Evolutionary conservation across 148 eudicot species (phyloP).

Genomic region (Salicornia ramosissima): DNA sequence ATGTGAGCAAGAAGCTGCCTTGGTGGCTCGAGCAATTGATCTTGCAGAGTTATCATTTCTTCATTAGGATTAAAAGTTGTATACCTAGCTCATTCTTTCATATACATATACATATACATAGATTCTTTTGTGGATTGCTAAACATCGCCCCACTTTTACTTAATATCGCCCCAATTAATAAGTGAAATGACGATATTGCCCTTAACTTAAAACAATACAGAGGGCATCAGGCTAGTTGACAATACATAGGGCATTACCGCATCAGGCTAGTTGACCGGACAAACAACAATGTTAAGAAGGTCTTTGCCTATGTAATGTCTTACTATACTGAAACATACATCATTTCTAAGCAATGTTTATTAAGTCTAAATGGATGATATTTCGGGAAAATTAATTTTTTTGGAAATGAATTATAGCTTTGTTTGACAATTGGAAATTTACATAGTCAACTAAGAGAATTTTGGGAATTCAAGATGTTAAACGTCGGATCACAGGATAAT

Average conservation of each 20-base stretch:
- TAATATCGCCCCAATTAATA: slow-evolving; percentile 69
- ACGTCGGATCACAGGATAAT: no score
- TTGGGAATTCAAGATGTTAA: no score
- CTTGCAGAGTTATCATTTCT: slow-evolving; percentile 83
- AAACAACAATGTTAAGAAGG: slow-evolving; percentile 80
- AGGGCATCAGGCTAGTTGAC: slow-evolving; percentile 75
- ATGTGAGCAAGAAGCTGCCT: slow-evolving; percentile 74
- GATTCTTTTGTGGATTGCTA: no score
- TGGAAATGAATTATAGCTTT: no score
- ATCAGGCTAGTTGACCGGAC: slow-evolving; percentile 66
- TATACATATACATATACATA: no score
- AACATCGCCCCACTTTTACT: background rate
- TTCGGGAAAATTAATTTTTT: no score
- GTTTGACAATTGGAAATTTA: no score
- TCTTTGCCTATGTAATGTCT: slow-evolving; percentile 6
- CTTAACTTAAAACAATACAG: no score
- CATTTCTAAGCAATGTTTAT: no score
- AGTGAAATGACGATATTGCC: slow-evolving; percentile 59
- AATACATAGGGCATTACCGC: no score
- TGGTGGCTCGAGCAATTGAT: slow-evolving; percentile 73
- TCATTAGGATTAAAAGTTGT: slow-evolving; percentile 20
- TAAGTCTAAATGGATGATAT: no score
- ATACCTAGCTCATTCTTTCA: background rate
- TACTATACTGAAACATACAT: background rate
- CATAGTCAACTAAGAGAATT: no score